phyloP scores from a whole-genome alignment of 495 filamentous ascomycete species.

The Trichocladium antarcticum region DNA sequence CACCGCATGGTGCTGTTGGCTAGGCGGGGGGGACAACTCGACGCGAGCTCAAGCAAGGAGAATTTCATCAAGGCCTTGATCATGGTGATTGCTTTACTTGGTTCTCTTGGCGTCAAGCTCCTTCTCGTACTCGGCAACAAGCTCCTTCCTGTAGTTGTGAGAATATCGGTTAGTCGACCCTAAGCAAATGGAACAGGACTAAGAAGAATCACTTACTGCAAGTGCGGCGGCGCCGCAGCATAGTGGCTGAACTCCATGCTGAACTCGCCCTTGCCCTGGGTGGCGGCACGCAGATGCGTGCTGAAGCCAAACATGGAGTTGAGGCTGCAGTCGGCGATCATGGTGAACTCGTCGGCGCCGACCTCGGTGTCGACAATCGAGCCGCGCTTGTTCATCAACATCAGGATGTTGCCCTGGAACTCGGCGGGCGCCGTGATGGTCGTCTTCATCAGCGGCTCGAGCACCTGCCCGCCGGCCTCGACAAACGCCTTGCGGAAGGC shows the following conservation, averaged over 20 bases:
- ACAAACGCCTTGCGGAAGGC: slow-evolving; percentile 93
- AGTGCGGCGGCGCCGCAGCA: slow-evolving; percentile 67
- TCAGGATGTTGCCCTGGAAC: slow-evolving; percentile 95
- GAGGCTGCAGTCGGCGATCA: slow-evolving; percentile 82
- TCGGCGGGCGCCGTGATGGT: slow-evolving; percentile 89
- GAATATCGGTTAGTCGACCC: not conserved
- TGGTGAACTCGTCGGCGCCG: slow-evolving; percentile 88
- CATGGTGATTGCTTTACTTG: slow-evolving; percentile 23
- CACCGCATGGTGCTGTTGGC: too few species aligned
- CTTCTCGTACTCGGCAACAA: slow-evolving; percentile 81
- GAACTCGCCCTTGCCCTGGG: slow-evolving; percentile 98
- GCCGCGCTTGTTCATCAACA: slow-evolving; percentile 91
- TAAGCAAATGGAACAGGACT: too few species aligned
- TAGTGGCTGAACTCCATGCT: slow-evolving; percentile 99
- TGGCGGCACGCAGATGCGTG: slow-evolving; percentile 77
- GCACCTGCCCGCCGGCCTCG: slow-evolving; percentile 61
- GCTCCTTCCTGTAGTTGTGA: slow-evolving; percentile 54
- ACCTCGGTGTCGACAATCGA: slow-evolving; percentile 94
- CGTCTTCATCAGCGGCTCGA: slow-evolving; percentile 98
- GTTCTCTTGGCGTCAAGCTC: slow-evolving; percentile 58
- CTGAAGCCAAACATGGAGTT: slow-evolving; percentile 98
- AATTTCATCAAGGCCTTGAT: too few species aligned
- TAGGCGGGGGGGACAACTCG: not conserved
- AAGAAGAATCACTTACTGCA: slow-evolving; percentile 58
- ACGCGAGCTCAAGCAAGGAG: not conserved